Conservation (phyloP, 2,329 filamentous ascomycete species). For the Penicillium sp. region DNA sequence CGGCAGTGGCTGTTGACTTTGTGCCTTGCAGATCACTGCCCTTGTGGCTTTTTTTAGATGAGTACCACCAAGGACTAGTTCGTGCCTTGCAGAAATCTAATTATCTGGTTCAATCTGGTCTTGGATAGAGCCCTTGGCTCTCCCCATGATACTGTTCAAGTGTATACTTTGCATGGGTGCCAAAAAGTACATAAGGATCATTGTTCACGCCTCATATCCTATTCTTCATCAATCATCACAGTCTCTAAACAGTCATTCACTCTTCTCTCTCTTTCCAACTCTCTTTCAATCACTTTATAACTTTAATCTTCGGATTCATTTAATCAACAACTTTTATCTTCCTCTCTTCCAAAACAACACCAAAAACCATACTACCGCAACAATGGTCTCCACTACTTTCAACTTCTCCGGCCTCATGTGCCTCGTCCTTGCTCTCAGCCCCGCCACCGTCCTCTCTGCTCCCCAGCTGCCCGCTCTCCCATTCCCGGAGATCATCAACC, state of each 20-base stretch:
- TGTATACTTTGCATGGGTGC: not conserved
- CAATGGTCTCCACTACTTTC: slow-evolving; percentile 29
- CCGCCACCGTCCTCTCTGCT: slow-evolving; percentile 30
- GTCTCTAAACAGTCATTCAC: slow-evolving; percentile 23
- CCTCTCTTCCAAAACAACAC: not conserved
- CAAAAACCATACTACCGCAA: slow-evolving; percentile 1
- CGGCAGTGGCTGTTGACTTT: slow-evolving; percentile 10
- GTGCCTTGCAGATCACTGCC: slow-evolving; percentile 25
- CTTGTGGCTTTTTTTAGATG: slow-evolving; percentile 17
- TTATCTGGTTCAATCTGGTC: slow-evolving; percentile 6
- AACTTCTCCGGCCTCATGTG: slow-evolving; percentile 32
- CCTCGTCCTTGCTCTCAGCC: slow-evolving; percentile 31
- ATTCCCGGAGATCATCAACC: slow-evolving; percentile 1
- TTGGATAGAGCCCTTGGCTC: slow-evolving; percentile 17
- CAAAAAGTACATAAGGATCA: slow-evolving; percentile 26
- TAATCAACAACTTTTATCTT: slow-evolving; percentile 3
- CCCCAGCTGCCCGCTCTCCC: slow-evolving; percentile 19
- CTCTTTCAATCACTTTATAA: slow-evolving; percentile 10
- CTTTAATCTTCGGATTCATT: slow-evolving; percentile 7
- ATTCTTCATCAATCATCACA: slow-evolving; percentile 18
- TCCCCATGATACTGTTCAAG: slow-evolving; percentile 14
- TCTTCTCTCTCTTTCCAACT: slow-evolving; percentile 9
- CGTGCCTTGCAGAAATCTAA: slow-evolving; percentile 25
- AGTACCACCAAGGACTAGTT: slow-evolving; percentile 22
- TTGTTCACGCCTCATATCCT: not conserved